Percentiles rank a stretch among this genome's conserved stretches.
phyloP scores from a whole-genome alignment of 495 filamentous ascomycete species.

The Podospora pseudopauciseta region DNA sequence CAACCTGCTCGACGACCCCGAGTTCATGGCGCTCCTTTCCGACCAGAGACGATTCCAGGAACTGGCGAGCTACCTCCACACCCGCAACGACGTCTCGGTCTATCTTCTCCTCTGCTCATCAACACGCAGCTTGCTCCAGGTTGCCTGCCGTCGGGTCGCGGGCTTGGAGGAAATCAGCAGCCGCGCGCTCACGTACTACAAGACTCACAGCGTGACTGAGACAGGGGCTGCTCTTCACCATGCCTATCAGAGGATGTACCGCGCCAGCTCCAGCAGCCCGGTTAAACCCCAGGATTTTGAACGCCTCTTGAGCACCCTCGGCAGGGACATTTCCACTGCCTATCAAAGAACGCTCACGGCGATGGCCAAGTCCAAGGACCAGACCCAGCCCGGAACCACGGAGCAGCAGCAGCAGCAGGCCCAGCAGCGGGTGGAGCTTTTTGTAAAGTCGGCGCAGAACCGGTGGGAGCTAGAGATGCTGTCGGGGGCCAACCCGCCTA shows the following conservation, averaged over 20 bases:
- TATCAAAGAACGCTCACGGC: conserved; percentile 40
- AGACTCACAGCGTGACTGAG: conserved; percentile 23
- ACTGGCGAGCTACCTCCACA: conserved; percentile 42
- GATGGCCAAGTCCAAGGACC: conserved; percentile 29
- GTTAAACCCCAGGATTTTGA: conserved; percentile 50
- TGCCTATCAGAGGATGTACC: conserved; percentile 49
- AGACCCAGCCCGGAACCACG: conserved; percentile 25
- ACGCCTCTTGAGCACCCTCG: conserved; percentile 42
- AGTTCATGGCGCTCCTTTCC: conserved; percentile 41
- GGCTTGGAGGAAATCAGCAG: conserved; percentile 43
- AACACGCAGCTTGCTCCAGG: conserved; percentile 66
- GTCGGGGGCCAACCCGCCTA: conserved; percentile 42
- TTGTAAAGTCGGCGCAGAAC: conserved; percentile 32
- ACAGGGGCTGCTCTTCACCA: conserved; percentile 35
- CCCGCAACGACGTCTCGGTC: conserved; percentile 54
- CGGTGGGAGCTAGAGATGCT: conserved; percentile 50
- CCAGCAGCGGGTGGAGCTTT: conserved; percentile 30
- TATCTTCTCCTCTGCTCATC: conserved; percentile 69
- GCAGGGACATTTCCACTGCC: conserved; percentile 42
- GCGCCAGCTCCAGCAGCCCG: conserved; percentile 37
- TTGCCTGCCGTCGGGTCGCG: conserved; percentile 60
- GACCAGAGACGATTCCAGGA: conserved; percentile 47
- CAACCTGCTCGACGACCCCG: conserved; percentile 54
- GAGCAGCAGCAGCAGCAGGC: conserved; percentile 30
- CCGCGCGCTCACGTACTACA: conserved; percentile 39